phyloP scores from a whole-genome alignment of 495 filamentous ascomycete genomes.

The Hypoxylon lenormandii region DNA sequence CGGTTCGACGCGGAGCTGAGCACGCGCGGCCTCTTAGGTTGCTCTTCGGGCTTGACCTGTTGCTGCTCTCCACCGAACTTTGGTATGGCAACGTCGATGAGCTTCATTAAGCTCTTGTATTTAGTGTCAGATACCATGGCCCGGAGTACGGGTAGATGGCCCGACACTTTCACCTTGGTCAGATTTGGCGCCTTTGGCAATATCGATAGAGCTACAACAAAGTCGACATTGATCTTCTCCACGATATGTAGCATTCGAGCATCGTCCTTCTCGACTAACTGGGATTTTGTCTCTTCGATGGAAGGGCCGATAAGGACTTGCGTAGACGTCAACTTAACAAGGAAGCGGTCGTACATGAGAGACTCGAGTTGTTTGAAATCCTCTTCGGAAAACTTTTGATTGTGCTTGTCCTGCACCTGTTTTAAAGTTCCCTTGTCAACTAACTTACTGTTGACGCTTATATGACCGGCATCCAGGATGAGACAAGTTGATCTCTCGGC shows the following conservation, averaged over 20 bases:
- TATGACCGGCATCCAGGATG: constrained; percentile 95
- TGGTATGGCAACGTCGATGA: constrained; percentile 94
- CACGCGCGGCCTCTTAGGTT: constrained; percentile 70
- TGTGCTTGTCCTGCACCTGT: constrained; percentile 90
- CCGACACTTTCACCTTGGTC: constrained; percentile 90
- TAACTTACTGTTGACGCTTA: constrained; percentile 90
- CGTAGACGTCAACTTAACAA: constrained; percentile 89
- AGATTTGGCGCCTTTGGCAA: constrained; percentile 92
- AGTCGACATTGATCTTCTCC: constrained; percentile 96
- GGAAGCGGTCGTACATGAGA: constrained; percentile 95
- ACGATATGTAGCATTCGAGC: constrained; percentile 86
- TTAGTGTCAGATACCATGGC: constrained; percentile 92
- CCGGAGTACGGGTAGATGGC: constrained; percentile 90
- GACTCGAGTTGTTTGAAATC: constrained; percentile 87
- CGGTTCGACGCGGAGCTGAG: constrained; percentile 56
- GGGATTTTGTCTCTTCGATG: constrained; percentile 87
- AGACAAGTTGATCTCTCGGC: constrained; percentile 82
- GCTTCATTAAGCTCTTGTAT: constrained; percentile 94
- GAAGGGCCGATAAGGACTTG: constrained; percentile 96
- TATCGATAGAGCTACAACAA: constrained; percentile 90
- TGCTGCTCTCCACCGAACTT: constrained; percentile 73
- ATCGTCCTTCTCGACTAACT: constrained; percentile 76
- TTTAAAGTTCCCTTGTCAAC: constrained; percentile 88
- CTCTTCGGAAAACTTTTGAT: constrained; percentile 84
- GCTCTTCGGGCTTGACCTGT: constrained; percentile 46